Base-by-base conservation (phyloP, 805 yeast species). In the Candida namnaoensis region DNA sequence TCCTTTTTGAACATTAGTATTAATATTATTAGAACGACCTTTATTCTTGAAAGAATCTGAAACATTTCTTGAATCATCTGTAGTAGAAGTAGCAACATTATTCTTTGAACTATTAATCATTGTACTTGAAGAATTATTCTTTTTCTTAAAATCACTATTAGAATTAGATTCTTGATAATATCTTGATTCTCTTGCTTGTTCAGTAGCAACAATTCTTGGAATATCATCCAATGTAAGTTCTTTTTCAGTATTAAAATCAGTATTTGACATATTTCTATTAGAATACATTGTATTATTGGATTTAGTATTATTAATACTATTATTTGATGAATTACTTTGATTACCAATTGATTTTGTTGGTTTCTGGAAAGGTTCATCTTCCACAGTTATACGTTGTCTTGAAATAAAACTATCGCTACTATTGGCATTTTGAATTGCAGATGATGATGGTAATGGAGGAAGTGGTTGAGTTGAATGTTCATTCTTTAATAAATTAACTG, bases 141-240 rank as follows among this genome's bases (percentile, higher is more conserved):
- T 19, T 19, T 13, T 30, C 14, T 13, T 13, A 8, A 6, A 12
- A 12, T 13, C 11, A 13, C 33, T 30, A 6, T 30, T 30, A 13
- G 6, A 8, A 30, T 12, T 30, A 30, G 19, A 3, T 19, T 27
- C 30, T 7, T 27, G 8, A 11, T 12, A 9, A 30, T 5, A 30
- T 44, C 95, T 73, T 54, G 85, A 82, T 46, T 87, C 96, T 47
- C 96, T 71, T 0, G 98, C 96, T 60, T 91, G 96, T 53, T 93
- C 97, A 9, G 95, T 91, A 2, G 97, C 95, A 7, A 93, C 97
- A 56, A 93, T 91, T 49, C 98, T 73, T 7, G 98, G 96, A 52
- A 93, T 93, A 61, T 93, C 99, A 61, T 93, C 98, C 51, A 93
- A 72, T 0, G 97, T 91, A 41, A 93, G 72, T 0, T 91, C 82